Base-by-base conservation (phyloP, 805 yeast genomes). In the Wickerhamiella alocasiicola region DNA sequence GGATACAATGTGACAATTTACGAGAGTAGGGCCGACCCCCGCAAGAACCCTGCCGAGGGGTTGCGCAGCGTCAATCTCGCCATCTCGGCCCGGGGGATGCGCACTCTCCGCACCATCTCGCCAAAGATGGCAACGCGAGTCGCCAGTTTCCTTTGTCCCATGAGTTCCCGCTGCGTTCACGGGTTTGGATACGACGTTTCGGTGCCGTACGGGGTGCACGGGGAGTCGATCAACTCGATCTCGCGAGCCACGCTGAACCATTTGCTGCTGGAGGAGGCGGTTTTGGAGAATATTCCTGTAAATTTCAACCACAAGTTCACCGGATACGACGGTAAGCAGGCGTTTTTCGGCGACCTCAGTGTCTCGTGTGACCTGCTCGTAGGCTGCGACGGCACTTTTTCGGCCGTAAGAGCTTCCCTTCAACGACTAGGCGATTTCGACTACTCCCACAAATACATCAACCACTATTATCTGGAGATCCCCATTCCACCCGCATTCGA, bases 91-190 rank as follows among this genome's bases (percentile, higher is more conserved):
- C 68, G 96, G 38, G 96, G 95, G 1, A 76, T 84, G 42, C 61
- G 68, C 20, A 80, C 95, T 0, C 59, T 87, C 54, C 61, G 66
- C 17, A 68, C 65, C 37, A 76, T 85, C 9, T 85, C 80, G 54
- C 55, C 61, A 1, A 67, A 62, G 11, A 65, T 84, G 65, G 74
- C 79, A 9, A 57, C 62, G 0, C 54, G 75, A 19, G 67, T 84
- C 2, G 53, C 80, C 46, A 60, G 64, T 24, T 71, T 72, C 31
- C 71, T 81, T 18, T 78, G 82, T 19, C 95, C 95, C 2, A 81
- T 87, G 88, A 62, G 71, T 31, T 95, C 94, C 2, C 66, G 96
- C 31, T 84, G 85, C 95, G 76, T 87, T 44, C 96, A 87, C 57
- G 78, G 78, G 47, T 37, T 60, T 11, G 94, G 93, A 0, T 57